Conservation (phyloP, 2,329 filamentous ascomycete species). For the Colletotrichum sp. region DNA sequence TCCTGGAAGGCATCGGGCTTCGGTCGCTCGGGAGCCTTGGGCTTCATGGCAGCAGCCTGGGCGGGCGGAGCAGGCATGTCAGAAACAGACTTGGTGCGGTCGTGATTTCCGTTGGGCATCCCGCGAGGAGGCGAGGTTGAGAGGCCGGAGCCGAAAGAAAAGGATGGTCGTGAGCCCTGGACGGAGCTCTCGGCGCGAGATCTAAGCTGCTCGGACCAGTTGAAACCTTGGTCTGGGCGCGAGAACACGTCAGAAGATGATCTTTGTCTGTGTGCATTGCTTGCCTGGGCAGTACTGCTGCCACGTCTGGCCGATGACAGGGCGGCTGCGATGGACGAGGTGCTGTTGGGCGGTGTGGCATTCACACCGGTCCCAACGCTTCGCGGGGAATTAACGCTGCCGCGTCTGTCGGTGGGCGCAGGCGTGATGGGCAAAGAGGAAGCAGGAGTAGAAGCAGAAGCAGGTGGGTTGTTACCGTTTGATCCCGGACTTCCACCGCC, state of each 20-base stretch:
- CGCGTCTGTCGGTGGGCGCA: constrained; percentile 33
- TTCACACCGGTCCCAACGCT: not conserved
- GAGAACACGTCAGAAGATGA: constrained; percentile 68
- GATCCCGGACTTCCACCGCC: constrained; percentile 63
- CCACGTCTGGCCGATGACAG: constrained; percentile 40
- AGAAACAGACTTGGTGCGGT: constrained; percentile 73
- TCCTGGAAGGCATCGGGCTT: constrained; percentile 97
- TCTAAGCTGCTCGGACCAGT: constrained; percentile 96
- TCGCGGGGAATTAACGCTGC: constrained; percentile 13
- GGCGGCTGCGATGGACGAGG: constrained; percentile 35
- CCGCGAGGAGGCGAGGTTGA: constrained; percentile 48
- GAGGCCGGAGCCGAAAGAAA: constrained; percentile 57
- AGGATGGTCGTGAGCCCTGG: constrained; percentile 60
- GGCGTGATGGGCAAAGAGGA: constrained; percentile 35
- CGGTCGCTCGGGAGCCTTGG: constrained; percentile 52
- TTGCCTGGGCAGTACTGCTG: constrained; percentile 58
- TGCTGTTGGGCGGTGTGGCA: constrained; percentile 35
- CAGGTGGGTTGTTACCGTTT: constrained; percentile 63
- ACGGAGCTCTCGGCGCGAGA: constrained; percentile 85
- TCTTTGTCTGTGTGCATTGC: constrained; percentile 61
- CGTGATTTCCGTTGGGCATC: constrained; percentile 50
- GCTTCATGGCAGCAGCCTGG: constrained; percentile 52
- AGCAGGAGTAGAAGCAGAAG: constrained; percentile 40
- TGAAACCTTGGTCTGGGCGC: constrained; percentile 86
- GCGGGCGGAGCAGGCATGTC: constrained; percentile 65